These are phyloP conservation scores for Acacia confusa DNA, from an alignment of 306 rosid genomes.

Conservation along the genomic window DNA sequence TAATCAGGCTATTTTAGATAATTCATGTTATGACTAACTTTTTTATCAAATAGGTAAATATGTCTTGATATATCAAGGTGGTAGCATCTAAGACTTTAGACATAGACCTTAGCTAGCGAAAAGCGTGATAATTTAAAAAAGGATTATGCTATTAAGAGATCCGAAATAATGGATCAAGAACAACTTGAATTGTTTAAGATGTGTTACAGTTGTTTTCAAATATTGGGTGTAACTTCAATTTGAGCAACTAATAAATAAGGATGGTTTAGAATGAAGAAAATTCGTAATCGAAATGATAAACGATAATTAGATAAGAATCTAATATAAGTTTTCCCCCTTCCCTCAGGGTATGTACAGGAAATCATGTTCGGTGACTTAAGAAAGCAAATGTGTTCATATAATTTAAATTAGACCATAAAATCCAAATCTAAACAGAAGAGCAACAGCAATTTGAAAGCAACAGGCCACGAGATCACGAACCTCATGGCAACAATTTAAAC, in stretches of 20 bases:
- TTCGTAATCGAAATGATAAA: not conserved
- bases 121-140: not conserved
- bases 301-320: not conserved
- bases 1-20: too few species aligned
- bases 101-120: not conserved
- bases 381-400: not conserved
- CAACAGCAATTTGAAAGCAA: not conserved
- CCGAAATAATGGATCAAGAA: not conserved
- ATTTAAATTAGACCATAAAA: too few species aligned
- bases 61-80: too few species aligned
- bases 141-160: not conserved
- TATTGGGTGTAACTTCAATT: not conserved
- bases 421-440: not conserved
- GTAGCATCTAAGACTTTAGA: not conserved
- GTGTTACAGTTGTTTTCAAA: not conserved
- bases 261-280: not conserved
- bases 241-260: not conserved
- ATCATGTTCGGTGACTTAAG: not conserved
- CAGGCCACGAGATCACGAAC: not conserved
- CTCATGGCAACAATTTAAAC: too few species aligned
- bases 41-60: too few species aligned
- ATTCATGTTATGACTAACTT: too few species aligned
- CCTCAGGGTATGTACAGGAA: not conserved
- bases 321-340: not conserved
- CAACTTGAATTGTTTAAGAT: not conserved